Conservation (phyloP, 495 filamentous ascomycete species). For the Penicillium macrosclerotiorum region DNA sequence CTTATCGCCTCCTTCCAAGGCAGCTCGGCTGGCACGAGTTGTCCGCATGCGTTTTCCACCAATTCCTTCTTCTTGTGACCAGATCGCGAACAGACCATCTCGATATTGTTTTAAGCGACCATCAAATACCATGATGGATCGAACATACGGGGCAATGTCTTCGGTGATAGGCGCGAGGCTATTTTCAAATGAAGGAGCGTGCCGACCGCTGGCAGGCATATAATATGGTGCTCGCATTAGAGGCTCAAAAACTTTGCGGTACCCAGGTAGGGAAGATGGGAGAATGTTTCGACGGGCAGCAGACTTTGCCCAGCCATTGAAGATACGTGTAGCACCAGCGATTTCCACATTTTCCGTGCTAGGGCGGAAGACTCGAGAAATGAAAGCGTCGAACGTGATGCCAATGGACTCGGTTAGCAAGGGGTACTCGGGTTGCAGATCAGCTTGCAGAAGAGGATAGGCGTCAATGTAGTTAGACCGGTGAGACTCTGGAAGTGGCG, state of each 20-base stretch:
- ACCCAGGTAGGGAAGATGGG: slow-evolving; percentile 14
- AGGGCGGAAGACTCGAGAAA: slow-evolving; percentile 34
- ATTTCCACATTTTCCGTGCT: slow-evolving; percentile 23
- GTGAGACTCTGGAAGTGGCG: slow-evolving; percentile 55
- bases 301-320: slow-evolving; percentile 19
- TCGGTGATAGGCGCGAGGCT: slow-evolving; percentile 58
- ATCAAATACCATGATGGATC: slow-evolving; percentile 76
- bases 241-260: slow-evolving; percentile 34
- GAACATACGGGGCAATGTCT: slow-evolving; percentile 83
- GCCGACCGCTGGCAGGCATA: slow-evolving; percentile 28
- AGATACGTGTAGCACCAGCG: slow-evolving; percentile 22
- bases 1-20: slow-evolving; percentile 76
- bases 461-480: slow-evolving; percentile 65
- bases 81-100: slow-evolving; percentile 56
- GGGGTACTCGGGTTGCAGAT: slow-evolving; percentile 39
- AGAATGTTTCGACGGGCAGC: slow-evolving; percentile 11
- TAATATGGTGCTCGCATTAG: slow-evolving; percentile 33
- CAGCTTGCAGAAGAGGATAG: slow-evolving; percentile 57
- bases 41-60: slow-evolving; percentile 64
- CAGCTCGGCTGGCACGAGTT: slow-evolving; percentile 77
- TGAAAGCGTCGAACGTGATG: slow-evolving; percentile 33
- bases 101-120: slow-evolving; percentile 65
- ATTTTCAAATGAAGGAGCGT: slow-evolving; percentile 69
- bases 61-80: slow-evolving; percentile 47
- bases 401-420: slow-evolving; percentile 33